Percentiles rank a stretch among this genome's conserved stretches.
These are phyloP conservation scores for Nematocida ironsii DNA, from an alignment of 371 early-diverging fungal species.

Conservation along the genomic window DNA sequence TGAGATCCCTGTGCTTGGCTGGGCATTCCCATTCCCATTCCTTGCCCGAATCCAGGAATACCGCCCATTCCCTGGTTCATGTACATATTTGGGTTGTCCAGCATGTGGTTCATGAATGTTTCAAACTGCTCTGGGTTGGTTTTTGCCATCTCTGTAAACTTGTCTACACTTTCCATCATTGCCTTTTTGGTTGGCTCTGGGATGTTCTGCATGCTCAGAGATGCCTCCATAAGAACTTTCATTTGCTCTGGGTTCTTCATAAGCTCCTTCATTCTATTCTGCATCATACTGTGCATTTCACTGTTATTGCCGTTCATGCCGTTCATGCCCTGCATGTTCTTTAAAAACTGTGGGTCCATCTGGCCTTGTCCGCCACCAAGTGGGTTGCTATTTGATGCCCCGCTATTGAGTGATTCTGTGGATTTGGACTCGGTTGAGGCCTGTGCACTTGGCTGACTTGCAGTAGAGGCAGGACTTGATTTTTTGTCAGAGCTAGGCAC, in stretches of 20 bases:
- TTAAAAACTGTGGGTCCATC: neutral
- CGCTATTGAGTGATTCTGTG: no score
- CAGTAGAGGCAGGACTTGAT: neutral
- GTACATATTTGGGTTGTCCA: constrained; percentile 16
- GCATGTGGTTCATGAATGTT: constrained; percentile 14
- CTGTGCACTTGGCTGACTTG: neutral
- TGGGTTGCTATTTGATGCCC: neutral
- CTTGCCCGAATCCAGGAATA: constrained; percentile 14
- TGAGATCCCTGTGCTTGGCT: neutral
- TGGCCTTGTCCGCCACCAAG: neutral
- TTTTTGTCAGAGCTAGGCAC: constrained; percentile 26
- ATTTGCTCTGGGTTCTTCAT: constrained; percentile 56
- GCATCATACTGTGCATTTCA: constrained; percentile 9
- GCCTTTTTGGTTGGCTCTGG: constrained; percentile 39
- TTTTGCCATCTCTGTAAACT: constrained; percentile 33
- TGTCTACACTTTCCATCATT: constrained; percentile 19
- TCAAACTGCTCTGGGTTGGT: constrained; percentile 52
- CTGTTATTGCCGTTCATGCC: neutral
- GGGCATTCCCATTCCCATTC: neutral
- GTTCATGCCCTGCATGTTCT: neutral
- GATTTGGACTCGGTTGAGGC: neutral
- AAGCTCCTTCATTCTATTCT: constrained; percentile 32
- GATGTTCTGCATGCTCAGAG: constrained; percentile 33
- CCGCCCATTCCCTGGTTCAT: constrained; percentile 19
- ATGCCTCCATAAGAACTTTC: constrained; percentile 44